A percentile compares a stretch with the other conserved stretches of the same genome.
These are phyloP conservation scores for Diutina scorzettiae DNA, from an alignment of 1,139 yeast species.

Conservation along the genomic window DNA sequence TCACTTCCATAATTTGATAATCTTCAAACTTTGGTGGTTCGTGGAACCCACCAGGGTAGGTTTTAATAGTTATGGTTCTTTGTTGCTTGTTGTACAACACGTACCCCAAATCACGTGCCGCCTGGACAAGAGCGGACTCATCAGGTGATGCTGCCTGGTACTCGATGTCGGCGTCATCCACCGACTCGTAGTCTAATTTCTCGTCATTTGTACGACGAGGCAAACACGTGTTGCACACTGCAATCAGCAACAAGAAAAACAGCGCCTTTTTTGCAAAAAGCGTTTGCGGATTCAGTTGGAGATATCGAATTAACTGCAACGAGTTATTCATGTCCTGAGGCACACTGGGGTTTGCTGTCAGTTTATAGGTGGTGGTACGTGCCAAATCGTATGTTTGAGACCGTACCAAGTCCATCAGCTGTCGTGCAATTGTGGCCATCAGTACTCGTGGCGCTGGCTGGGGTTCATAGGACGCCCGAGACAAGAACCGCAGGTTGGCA, in stretches of 20 bases:
- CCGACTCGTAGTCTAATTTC: slow-evolving; percentile 5
- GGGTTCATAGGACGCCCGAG: slow-evolving; percentile 2
- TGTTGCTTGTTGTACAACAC: slow-evolving; percentile 62
- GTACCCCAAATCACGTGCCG: slow-evolving; percentile 90
- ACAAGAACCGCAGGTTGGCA: slow-evolving; percentile 1
- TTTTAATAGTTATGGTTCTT: slow-evolving; percentile 48
- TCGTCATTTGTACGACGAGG: slow-evolving; percentile 34
- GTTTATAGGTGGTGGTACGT: slow-evolving; percentile 19
- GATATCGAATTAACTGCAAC: slow-evolving; percentile 49
- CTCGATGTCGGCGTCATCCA: slow-evolving; percentile 39
- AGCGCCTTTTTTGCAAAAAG: slow-evolving; percentile 61
- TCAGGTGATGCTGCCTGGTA: slow-evolving; percentile 96
- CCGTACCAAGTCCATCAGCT: slow-evolving; percentile 4
- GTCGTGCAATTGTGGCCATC: slow-evolving; percentile 4
- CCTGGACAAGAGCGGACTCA: slow-evolving; percentile 84
- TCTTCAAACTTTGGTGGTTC: slow-evolving; percentile 48
- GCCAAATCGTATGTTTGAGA: neutral
- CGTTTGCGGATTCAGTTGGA: slow-evolving; percentile 63
- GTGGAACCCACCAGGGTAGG: slow-evolving; percentile 77
- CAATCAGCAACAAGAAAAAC: slow-evolving; percentile 69
- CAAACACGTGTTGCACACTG: slow-evolving; percentile 82
- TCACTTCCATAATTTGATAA: slow-evolving; percentile 63
- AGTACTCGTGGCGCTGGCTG: slow-evolving; percentile 2
- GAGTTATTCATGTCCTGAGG: slow-evolving; percentile 20
- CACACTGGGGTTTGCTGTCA: slow-evolving; percentile 27